Percentiles rank a stretch among this genome's conserved stretches.
These are phyloP conservation scores for Spiromastix sp. DNA, from an alignment of 2,329 filamentous ascomycete genomes.

Conservation along the genomic window DNA sequence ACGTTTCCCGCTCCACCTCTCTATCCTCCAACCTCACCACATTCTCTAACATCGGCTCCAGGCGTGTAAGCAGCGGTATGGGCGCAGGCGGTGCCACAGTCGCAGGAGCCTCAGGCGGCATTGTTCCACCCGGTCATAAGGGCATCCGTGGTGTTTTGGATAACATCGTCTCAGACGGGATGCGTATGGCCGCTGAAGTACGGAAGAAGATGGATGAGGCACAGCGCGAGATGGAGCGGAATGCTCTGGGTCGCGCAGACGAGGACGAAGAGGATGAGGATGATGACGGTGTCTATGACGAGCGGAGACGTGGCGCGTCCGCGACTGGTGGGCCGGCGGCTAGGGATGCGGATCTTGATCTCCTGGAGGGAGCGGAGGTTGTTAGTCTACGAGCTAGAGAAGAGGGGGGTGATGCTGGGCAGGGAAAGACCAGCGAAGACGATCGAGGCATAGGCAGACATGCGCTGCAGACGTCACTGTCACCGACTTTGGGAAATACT, in stretches of 20 bases:
- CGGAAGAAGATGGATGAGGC: constrained; percentile 90
- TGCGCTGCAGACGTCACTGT: no score
- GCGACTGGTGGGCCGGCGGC: constrained; percentile 20
- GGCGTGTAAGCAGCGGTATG: constrained; percentile 31
- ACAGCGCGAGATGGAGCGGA: constrained; percentile 80
- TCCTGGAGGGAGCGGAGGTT: constrained; percentile 66
- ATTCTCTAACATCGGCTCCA: constrained; percentile 59
- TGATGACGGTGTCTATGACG: constrained; percentile 37
- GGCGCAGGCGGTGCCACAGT: constrained; percentile 30
- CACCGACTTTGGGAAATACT: no score
- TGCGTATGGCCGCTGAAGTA: constrained; percentile 90
- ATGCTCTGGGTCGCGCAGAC: constrained; percentile 59
- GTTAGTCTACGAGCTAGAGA: constrained; percentile 34
- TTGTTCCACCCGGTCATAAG: constrained; percentile 56
- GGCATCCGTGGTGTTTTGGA: constrained; percentile 87
- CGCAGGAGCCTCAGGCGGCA: constrained; percentile 45
- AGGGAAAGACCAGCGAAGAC: no score
- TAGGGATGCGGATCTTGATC: constrained; percentile 56
- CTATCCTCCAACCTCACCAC: constrained; percentile 69
- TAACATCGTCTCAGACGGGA: constrained; percentile 95
- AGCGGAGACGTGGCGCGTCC: constrained; percentile 15
- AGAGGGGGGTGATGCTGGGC: constrained; percentile 13
- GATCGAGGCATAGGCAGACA: no score
- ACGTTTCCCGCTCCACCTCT: constrained; percentile 32
- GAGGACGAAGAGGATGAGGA: constrained; percentile 50